Evolutionary conservation across 495 filamentous ascomycete species (phyloP), one percentile per base, ranked within the genome.

Genomic region (Neurospora intermedia): DNA sequence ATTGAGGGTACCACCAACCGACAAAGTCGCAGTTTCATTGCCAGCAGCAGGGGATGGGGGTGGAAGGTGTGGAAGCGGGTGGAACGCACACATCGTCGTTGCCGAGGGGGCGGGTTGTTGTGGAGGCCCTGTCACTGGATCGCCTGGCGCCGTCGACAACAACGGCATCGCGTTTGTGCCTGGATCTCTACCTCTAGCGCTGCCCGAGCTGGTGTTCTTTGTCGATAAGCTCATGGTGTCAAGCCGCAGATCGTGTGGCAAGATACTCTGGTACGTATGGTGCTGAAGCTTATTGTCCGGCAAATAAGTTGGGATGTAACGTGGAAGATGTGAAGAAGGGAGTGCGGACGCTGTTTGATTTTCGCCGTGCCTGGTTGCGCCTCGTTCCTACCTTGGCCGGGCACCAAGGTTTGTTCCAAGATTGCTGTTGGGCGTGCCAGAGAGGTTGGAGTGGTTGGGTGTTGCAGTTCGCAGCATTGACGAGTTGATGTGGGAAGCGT

Each of bases 81-180:
- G 79, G 78, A 81, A 77, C 48, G 75, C 73, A 31, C 76, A 66
- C 42, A 69, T 73, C 41, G 77, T 75, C 41, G 73, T 62, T 41
- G 78, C 73, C 35, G 76, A 71, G 42, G 78, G 79, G 48, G 75
- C 69, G 40, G 74, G 16, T 20, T 84, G 79, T 62, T 84, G 79
- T 66, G 54, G 54, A 66, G 54, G 54, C 54, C 54, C 54, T 66
- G 54, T 35, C 54, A 62, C 27, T 62, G 54, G 54, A 62, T 6
- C 20, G 46, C 10, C 46, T 13, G 46, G 46, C 20, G 46, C 46
- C 46, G 46, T 62, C 54, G 54, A 62, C 54, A 35, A 66, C 54
- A 66, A 66, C 15, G 27, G 54, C 15, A 66, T 66, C 54, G 54
- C 54, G 7, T 66, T 15, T 16, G 54, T 66, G 23, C 54, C 27